Base-by-base conservation (phyloP, 305 asterid species). In the Monarda citriodora region DNA sequence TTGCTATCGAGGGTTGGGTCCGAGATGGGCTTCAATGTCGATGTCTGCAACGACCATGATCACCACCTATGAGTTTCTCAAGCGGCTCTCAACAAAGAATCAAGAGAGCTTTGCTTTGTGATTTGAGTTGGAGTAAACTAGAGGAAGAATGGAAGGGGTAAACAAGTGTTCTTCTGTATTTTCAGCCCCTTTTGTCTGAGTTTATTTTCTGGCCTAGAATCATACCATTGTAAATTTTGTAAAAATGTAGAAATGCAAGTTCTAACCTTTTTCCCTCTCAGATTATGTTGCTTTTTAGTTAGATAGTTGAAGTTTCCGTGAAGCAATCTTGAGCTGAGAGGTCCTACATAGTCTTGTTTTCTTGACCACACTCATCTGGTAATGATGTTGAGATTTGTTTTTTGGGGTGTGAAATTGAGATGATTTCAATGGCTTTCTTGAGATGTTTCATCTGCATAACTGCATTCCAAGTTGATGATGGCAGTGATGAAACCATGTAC, bases 1-100 rank as follows among this genome's bases (percentile, higher is more conserved):
- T 67, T 93, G 97, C 70, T 93, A 93, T 60, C 74, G 96, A 75
- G 99, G 99, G 37, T 71, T 93, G 42, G 95, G 88, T 22, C 99
- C 97, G 5, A 93, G 99, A 70, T 93, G 96, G 97, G 95, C 90
- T 53, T 93, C 96, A 9, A 89, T 93, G 99, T 85, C 99, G 0
- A 53, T 89, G 95, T 89, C 99, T 47, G 97, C 99, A 0, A 84
- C 87, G 9, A 89, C 96, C 29, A 93, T 93, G 99, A 85, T 93
- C 80, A 93, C 97, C 7, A 93, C 97, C 13, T 93, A 93, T 20
- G 99, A 93, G 92, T 89, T 87, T 53, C 88, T 93, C 67, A 93
- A 93, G 77, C 64, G 93, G 68, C 69, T 93, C 25, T 93, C 99
- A 1, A 64, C 99, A 16, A 93, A 93, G 77, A 83, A 66, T 69